phyloP scores from a whole-genome alignment of 371 early-diverging fungal genomes.

The Mortierella sp. region DNA sequence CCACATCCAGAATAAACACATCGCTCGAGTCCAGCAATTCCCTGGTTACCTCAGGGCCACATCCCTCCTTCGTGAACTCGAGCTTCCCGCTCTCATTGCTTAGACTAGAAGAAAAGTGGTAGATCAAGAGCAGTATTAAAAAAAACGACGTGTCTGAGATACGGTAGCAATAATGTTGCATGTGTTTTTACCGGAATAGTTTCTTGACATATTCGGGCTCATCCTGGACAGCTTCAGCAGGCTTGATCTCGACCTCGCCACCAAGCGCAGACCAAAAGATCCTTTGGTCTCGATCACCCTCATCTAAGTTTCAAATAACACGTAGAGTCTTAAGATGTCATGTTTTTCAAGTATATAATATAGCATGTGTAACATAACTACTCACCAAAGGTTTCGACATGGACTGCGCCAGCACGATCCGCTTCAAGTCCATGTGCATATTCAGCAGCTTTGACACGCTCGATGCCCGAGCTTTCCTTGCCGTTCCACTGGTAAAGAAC shows the following conservation, averaged over 20 bases:
- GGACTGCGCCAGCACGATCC: slow-evolving; percentile 71
- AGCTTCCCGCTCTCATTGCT: slow-evolving; percentile 57
- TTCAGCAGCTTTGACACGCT: slow-evolving; percentile 81
- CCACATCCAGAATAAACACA: slow-evolving; percentile 82
- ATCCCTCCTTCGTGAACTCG: slow-evolving; percentile 57
- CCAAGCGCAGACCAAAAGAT: slow-evolving; percentile 78
- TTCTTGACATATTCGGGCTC: slow-evolving; percentile 58
- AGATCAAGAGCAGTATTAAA: neutral
- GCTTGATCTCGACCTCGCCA: slow-evolving; percentile 66
- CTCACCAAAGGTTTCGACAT: slow-evolving; percentile 75
- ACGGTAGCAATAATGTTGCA: neutral
- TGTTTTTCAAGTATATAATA: too few species aligned
- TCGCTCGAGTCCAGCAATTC: slow-evolving; percentile 76
- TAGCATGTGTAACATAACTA: too few species aligned
- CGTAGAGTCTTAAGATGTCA: too few species aligned
- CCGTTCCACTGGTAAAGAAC: slow-evolving; percentile 85
- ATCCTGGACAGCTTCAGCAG: slow-evolving; percentile 57
- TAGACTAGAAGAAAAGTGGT: slow-evolving; percentile 19
- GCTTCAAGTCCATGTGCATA: slow-evolving; percentile 61
- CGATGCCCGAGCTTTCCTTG: slow-evolving; percentile 67
- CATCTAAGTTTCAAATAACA: too few species aligned
- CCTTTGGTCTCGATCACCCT: slow-evolving; percentile 69
- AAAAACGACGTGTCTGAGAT: neutral
- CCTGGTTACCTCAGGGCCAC: slow-evolving; percentile 73
- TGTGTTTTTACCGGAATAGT: slow-evolving; percentile 62